These are phyloP conservation scores for Daldinia sp. DNA, from an alignment of 2,329 filamentous ascomycete species.

Conservation along the genomic window DNA sequence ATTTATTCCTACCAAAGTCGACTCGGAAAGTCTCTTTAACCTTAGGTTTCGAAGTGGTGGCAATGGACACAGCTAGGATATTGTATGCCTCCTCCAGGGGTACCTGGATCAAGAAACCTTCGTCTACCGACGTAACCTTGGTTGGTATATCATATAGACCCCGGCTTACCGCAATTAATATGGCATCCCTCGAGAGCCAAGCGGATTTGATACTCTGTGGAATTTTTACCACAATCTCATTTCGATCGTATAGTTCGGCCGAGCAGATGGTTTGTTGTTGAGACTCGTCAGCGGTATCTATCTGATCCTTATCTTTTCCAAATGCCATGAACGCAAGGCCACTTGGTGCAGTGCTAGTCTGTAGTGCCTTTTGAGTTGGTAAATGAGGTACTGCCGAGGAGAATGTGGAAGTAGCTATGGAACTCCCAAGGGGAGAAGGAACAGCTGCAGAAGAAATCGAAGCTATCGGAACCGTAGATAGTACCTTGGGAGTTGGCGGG, in stretches of 20 bases:
- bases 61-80: slow-evolving; percentile 64
- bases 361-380: slow-evolving; percentile 46
- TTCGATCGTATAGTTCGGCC: slow-evolving; percentile 55
- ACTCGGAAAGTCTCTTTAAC: slow-evolving; percentile 68
- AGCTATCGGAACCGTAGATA: slow-evolving; percentile 47
- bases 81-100: slow-evolving; percentile 64
- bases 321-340: slow-evolving; percentile 53
- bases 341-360: slow-evolving; percentile 46
- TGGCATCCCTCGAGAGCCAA: slow-evolving; percentile 65
- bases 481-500: slow-evolving; percentile 32
- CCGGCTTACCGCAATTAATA: slow-evolving; percentile 63
- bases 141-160: slow-evolving; percentile 57
- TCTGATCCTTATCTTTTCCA: slow-evolving; percentile 49
- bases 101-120: slow-evolving; percentile 63
- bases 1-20: slow-evolving; percentile 62
- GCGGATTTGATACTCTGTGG: slow-evolving; percentile 58
- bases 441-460: slow-evolving; percentile 42
- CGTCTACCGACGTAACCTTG: slow-evolving; percentile 56
- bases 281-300: slow-evolving; percentile 37
- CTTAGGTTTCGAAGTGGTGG: slow-evolving; percentile 66
- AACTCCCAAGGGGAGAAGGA: slow-evolving; percentile 33
- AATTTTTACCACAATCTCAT: slow-evolving; percentile 64
- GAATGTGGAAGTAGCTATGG: slow-evolving; percentile 38
- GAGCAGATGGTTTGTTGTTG: slow-evolving; percentile 53
- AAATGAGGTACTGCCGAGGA: slow-evolving; percentile 44